phyloP scores from a whole-genome alignment of 139 green algal species.

The Chlorella vulgaris region DNA sequence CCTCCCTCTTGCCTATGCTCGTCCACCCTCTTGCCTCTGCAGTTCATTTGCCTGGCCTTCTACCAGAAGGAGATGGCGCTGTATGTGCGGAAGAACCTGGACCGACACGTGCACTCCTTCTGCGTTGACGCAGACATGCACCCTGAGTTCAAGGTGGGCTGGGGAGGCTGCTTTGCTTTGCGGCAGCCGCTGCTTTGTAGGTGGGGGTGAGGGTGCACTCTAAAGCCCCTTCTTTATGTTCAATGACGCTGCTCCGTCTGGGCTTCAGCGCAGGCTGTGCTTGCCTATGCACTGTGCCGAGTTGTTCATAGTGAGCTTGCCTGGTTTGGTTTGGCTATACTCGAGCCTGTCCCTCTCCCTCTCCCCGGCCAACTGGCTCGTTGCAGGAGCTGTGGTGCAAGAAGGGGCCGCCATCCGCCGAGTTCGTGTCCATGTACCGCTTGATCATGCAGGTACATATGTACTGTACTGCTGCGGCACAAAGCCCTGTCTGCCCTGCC shows the following conservation, averaged over 20 bases:
- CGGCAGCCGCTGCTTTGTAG: neutral
- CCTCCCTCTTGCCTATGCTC: neutral
- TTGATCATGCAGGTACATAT: slow-evolving; percentile 24
- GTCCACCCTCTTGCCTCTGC: neutral
- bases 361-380: too few relatives aligned
- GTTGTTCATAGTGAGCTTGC: too few relatives aligned
- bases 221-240: neutral
- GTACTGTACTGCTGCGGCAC: neutral
- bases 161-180: neutral
- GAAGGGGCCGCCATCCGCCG: slow-evolving; percentile 67
- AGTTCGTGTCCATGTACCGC: slow-evolving; percentile 67
- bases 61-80: slow-evolving; percentile 84
- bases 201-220: neutral
- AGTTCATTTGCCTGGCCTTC: slow-evolving; percentile 74
- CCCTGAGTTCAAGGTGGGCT: slow-evolving; percentile 84
- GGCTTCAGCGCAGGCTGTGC: too few relatives aligned
- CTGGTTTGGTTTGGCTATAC: too few relatives aligned
- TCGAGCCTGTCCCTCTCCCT: too few relatives aligned
- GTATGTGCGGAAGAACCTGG: slow-evolving; percentile 60
- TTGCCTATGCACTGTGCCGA: too few relatives aligned
- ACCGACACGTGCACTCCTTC: slow-evolving; percentile 57
- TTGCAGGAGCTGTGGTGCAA: slow-evolving; percentile 90
- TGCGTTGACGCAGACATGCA: slow-evolving; percentile 76
- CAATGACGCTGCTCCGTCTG: neutral
- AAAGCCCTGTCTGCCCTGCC: too few relatives aligned